Conservation (phyloP, 768 basidiomycete species). For the Macrocybe gigantea region DNA sequence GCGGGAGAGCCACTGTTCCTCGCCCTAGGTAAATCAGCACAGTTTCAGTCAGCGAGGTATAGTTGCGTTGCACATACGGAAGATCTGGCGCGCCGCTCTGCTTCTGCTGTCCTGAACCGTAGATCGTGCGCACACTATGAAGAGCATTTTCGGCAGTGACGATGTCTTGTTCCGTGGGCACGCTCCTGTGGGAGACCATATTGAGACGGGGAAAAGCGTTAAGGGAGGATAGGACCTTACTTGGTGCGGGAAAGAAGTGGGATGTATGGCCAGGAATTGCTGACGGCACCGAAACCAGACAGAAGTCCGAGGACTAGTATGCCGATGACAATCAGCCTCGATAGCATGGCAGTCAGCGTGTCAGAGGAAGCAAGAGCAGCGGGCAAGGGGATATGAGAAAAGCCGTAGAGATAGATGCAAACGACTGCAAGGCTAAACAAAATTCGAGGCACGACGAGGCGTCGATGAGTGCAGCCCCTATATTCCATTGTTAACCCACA, state of each 20-base stretch:
- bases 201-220: neutral
- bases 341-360: constrained; percentile 40
- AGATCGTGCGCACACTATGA: constrained; percentile 58
- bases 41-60: neutral
- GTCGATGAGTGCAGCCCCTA: constrained; percentile 7
- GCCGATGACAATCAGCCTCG: constrained; percentile 70
- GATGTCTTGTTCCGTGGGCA: constrained; percentile 48
- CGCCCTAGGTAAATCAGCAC: constrained; percentile 10
- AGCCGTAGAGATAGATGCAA: constrained; percentile 44
- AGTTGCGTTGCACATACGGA: constrained; percentile 7
- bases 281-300: constrained; percentile 75
- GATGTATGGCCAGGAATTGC: constrained; percentile 57
- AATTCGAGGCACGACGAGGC: constrained; percentile 25
- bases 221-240: neutral
- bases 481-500: neutral
- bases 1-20: constrained; percentile 41
- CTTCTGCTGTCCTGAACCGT: constrained; percentile 27
- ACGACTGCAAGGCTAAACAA: constrained; percentile 46
- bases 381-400: constrained; percentile 70
- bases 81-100: constrained; percentile 20
- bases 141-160: constrained; percentile 52
- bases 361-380: constrained; percentile 33
- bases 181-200: constrained; percentile 15
- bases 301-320: constrained; percentile 74
- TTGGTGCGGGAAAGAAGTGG: constrained; percentile 32